phyloP scores from a whole-genome alignment of 2,329 filamentous ascomycete species.

The Ramularia endophylla region DNA sequence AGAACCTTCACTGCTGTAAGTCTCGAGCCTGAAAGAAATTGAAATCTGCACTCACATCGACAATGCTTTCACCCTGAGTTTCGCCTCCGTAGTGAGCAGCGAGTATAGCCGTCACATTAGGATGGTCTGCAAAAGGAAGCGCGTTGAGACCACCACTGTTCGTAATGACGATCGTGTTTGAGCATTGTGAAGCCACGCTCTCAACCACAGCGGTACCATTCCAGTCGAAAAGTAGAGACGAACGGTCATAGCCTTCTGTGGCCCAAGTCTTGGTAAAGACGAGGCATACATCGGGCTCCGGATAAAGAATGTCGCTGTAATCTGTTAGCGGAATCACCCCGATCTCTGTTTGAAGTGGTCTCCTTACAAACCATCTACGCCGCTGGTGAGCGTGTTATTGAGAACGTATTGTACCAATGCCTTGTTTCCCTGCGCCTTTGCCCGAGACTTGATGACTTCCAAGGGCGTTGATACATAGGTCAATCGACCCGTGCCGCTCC shows the following conservation, averaged over 20 bases:
- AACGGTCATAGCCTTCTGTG: constrained; percentile 40
- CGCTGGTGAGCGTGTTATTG: constrained; percentile 33
- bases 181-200: constrained; percentile 23
- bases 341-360: no score
- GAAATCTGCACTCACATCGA: constrained; percentile 25
- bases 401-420: constrained; percentile 43
- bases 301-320: no score
- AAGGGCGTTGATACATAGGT: constrained; percentile 37
- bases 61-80: constrained; percentile 35
- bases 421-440: constrained; percentile 24
- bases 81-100: constrained; percentile 39
- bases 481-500: constrained; percentile 37
- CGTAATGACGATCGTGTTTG: constrained; percentile 28
- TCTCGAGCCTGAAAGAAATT: no score
- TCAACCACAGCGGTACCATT: constrained; percentile 32
- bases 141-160: constrained; percentile 33
- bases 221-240: constrained; percentile 38
- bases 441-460: constrained; percentile 39
- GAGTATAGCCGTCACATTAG: constrained; percentile 33
- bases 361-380: no score
- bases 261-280: constrained; percentile 56
- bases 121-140: constrained; percentile 36
- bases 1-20: constrained; percentile 30
- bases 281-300: constrained; percentile 40
- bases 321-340: no score